Conservation (phyloP, 164 flowering plant genomes). For the Vitis labrusca region DNA sequence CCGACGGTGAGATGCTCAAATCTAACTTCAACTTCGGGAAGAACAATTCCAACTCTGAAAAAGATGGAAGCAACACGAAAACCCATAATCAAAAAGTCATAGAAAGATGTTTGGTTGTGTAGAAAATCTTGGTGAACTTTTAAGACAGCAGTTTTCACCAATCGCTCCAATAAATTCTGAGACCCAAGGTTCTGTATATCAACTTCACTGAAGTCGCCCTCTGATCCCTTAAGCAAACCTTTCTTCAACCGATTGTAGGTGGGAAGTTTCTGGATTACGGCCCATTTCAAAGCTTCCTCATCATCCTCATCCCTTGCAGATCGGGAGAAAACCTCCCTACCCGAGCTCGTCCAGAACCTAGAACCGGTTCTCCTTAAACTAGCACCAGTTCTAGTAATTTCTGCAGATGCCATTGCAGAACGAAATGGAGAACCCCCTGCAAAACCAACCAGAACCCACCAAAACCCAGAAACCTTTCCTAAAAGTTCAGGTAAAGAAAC, state of each 20-base stretch:
- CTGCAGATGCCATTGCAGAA: no score
- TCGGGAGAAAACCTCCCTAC: slow-evolving; percentile 21
- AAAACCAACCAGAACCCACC: no score
- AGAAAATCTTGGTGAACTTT: no score
- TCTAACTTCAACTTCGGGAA: slow-evolving; percentile 49
- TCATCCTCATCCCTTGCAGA: slow-evolving; percentile 44
- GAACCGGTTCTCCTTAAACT: slow-evolving; percentile 1
- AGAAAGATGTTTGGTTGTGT: no score
- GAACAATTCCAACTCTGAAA: slow-evolving; percentile 41
- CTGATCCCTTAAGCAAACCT: slow-evolving; percentile 26
- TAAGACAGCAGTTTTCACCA: slow-evolving; percentile 31
- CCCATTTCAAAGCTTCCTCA: slow-evolving; percentile 70
- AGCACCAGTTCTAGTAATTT: no score
- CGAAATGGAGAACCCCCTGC: no score
- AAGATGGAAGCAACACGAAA: background rate
- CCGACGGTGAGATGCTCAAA: slow-evolving; percentile 43
- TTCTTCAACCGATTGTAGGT: slow-evolving; percentile 46
- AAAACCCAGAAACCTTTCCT: no score
- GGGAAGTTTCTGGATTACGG: slow-evolving; percentile 23
- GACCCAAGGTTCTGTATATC: slow-evolving; percentile 33
- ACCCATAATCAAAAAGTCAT: background rate
- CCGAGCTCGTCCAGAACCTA: slow-evolving; percentile 17
- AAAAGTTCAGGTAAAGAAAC: no score
- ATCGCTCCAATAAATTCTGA: slow-evolving; percentile 36
- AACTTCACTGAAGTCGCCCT: slow-evolving; percentile 28